Percentiles rank a stretch among this genome's conserved stretches.
These are phyloP conservation scores for Crepidotus variabilis DNA, from an alignment of 768 basidiomycete genomes.

Conservation along the genomic window DNA sequence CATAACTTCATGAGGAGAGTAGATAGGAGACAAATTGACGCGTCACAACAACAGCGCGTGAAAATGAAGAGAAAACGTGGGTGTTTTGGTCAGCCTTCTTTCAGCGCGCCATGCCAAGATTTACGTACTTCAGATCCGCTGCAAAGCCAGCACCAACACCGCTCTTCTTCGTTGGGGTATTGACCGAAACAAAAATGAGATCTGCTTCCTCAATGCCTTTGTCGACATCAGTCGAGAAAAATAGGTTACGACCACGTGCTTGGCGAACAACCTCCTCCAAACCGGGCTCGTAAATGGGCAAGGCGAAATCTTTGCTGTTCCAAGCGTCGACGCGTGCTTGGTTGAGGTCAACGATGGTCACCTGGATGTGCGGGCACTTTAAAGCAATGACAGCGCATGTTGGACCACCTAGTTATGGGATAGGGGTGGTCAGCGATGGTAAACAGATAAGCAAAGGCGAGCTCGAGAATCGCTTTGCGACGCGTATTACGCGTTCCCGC, in stretches of 20 bases:
- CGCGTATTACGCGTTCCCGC: background rate
- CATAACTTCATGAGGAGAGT: slow-evolving; percentile 61
- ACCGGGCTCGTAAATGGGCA: slow-evolving; percentile 98
- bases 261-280: slow-evolving; percentile 86
- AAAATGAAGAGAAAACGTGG: slow-evolving; percentile 2
- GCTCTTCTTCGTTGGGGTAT: slow-evolving; percentile 98
- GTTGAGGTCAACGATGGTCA: slow-evolving; percentile 99
- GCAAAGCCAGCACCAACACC: slow-evolving; percentile 98
- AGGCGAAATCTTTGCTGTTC: slow-evolving; percentile 80
- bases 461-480: background rate
- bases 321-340: slow-evolving; percentile 92
- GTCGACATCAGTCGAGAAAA: slow-evolving; percentile 95
- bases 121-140: slow-evolving; percentile 91
- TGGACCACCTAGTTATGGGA: slow-evolving; percentile 66
- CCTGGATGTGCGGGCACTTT: slow-evolving; percentile 88
- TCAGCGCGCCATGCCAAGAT: slow-evolving; percentile 10
- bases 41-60: slow-evolving; percentile 8
- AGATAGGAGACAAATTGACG: slow-evolving; percentile 6
- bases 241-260: slow-evolving; percentile 91
- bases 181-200: slow-evolving; percentile 97
- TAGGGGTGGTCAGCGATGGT: slow-evolving; percentile 4
- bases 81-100: slow-evolving; percentile 10
- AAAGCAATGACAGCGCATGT: slow-evolving; percentile 94
- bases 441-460: slow-evolving; percentile 4
- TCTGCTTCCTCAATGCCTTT: slow-evolving; percentile 92